Conservation (phyloP, 163 green algal species). For the Chloromonas sp. region DNA sequence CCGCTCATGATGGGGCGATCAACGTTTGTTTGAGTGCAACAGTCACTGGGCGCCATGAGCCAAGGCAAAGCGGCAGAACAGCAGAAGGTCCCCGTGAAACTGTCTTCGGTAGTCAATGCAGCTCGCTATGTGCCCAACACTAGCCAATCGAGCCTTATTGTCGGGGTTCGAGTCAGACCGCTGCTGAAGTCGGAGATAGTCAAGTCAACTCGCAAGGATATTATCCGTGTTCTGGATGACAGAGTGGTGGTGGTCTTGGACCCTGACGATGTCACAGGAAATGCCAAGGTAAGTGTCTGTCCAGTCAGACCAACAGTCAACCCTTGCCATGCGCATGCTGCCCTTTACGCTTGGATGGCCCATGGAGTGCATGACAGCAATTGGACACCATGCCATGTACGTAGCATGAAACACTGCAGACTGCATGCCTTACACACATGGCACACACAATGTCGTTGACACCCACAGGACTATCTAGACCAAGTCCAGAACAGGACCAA, state of each 20-base stretch:
- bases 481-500: constrained; percentile 60
- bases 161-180: constrained; percentile 56
- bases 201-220: constrained; percentile 42
- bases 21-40: too few relatives aligned
- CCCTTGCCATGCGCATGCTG: too few relatives aligned
- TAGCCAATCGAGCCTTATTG: constrained; percentile 41
- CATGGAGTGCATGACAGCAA: too few relatives aligned
- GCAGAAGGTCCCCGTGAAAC: constrained; percentile 19
- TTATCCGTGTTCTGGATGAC: constrained; percentile 57
- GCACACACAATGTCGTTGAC: too few relatives aligned
- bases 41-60: neutral
- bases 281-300: too few relatives aligned
- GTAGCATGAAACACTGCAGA: too few relatives aligned
- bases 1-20: too few relatives aligned
- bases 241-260: constrained; percentile 67
- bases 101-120: constrained; percentile 26
- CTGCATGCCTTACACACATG: too few relatives aligned
- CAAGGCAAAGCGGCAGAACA: neutral
- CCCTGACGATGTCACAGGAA: constrained; percentile 49
- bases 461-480: constrained; percentile 56
- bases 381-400: too few relatives aligned
- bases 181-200: constrained; percentile 41
- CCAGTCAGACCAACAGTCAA: too few relatives aligned
- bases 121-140: constrained; percentile 33
- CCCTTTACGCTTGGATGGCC: too few relatives aligned